Base-by-base conservation (phyloP, 192 early-diverging fungal genomes). In the Diversispora eburnea region DNA sequence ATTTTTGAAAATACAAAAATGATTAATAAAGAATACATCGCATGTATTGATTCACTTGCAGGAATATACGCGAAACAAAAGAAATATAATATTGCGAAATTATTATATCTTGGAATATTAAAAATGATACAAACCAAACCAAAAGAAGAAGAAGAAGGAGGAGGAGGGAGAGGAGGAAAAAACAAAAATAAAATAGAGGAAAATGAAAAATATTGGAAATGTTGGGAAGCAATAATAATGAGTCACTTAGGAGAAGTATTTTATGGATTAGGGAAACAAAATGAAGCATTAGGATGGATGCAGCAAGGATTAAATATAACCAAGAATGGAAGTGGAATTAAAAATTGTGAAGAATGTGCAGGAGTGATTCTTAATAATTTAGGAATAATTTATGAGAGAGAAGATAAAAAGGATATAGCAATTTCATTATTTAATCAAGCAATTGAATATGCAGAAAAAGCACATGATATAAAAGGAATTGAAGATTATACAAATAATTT, bases 271-370 rank as follows among this genome's bases (percentile, higher is more conserved):
- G 72, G 75, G 10, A 83, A 86, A 62, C 33, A 77, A 20, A 82
- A 88, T 15, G 84, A 84, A 22, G 84, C 84, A 3, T 55, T 88
- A 45, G 86, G 86, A 3, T 88, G 86, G 86, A 76, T 84, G 57
- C 86, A 88, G 41, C 77, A 79, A 66, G 77, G 84, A 3, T 73
- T 88, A 41, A 67, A 62, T 20, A 82, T 81, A 19, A 78, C 82
- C 55, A 78, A 83, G 25, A 66, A 64, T n/a, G 78, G 76, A 56
- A 64, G 70, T 7, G 78, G 76, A 13, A 70, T 74, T 10, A 76
- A 79, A 33, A 83, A 85, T 68, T 88, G 86, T 64, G 77, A 80
- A 54, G 86, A 88, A 75, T 88, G 86, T 70, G 82, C 83, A 13
- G 86, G 78, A 10, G 77, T 86, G 3, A 84, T 78, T 19, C 71